Evolutionary conservation across 306 rosid species (phyloP).

Genomic region (Prunus padus): DNA sequence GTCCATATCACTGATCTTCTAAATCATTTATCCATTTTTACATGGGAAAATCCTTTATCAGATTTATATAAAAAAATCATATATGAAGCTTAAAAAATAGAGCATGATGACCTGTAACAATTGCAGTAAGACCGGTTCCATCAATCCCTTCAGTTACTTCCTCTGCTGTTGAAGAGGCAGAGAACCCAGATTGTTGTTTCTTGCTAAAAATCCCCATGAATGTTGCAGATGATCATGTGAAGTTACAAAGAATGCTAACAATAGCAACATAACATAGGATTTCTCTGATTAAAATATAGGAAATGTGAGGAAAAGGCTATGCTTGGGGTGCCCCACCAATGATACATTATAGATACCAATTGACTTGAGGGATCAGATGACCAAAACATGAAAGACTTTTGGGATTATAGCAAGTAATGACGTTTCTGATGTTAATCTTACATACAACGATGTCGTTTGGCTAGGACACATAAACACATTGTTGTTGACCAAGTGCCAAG

Average conservation of each 20-base stretch:
- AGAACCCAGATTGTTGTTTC: constrained; percentile 58
- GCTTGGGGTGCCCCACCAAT: no score
- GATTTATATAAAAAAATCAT: no score
- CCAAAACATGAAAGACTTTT: no score
- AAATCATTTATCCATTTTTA: background rate
- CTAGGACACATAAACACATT: no score
- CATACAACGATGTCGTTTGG: no score
- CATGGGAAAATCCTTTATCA: background rate
- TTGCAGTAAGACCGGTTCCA: constrained; percentile 59
- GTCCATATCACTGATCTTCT: background rate
- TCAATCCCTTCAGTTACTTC: constrained; percentile 58
- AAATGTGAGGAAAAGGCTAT: background rate
- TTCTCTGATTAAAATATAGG: background rate
- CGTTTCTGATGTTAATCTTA: no score
- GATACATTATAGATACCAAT: background rate
- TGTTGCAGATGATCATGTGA: background rate
- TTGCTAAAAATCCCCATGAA: constrained; percentile 55
- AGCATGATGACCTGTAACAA: constrained; percentile 53
- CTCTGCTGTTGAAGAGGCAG: constrained; percentile 59
- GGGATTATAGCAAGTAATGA: no score
- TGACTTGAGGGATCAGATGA: no score
- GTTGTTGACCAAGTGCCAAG: no score
- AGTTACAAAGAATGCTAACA: background rate
- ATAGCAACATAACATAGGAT: background rate
- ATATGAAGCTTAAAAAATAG: background rate